These are phyloP conservation scores for Microdochium trichocladiopsis DNA, from an alignment of 2,329 filamentous ascomycete genomes.

Conservation along the genomic window DNA sequence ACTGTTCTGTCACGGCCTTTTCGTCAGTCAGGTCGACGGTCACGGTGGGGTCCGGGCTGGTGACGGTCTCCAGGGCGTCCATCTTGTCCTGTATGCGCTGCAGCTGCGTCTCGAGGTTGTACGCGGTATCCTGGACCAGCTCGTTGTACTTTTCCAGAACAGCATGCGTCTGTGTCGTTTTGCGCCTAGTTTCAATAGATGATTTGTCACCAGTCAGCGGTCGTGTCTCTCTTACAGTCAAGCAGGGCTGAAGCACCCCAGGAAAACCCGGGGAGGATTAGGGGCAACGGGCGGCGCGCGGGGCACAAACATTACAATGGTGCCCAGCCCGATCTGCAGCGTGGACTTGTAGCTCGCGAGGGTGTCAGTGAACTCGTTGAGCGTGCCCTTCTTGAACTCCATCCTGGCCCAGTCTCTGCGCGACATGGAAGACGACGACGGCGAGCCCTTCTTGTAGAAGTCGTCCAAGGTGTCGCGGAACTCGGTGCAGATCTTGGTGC, in stretches of 20 bases:
- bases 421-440: conserved; percentile 22
- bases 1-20: not conserved
- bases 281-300: not conserved
- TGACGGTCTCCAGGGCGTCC: conserved; percentile 5
- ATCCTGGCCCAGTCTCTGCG: conserved; percentile 31
- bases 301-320: conserved; percentile 24
- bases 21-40: not conserved
- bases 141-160: conserved; percentile 27
- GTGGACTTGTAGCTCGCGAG: conserved; percentile 29
- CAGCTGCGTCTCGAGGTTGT: conserved; percentile 24
- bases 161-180: not conserved
- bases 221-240: conserved; percentile 14
- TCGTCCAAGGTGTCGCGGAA: conserved; percentile 7
- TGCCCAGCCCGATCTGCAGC: conserved; percentile 26
- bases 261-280: too few species aligned
- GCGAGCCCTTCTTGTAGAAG: conserved; percentile 23
- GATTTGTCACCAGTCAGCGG: too few species aligned
- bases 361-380: conserved; percentile 30
- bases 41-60: not conserved
- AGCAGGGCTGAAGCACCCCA: conserved; percentile 5
- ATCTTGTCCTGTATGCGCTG: conserved; percentile 27
- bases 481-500: conserved; percentile 8
- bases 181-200: too few species aligned
- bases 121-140: conserved; percentile 26
- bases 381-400: conserved; percentile 30